These are phyloP conservation scores for Collariella sp. DNA, from an alignment of 495 filamentous ascomycete genomes.

Conservation along the genomic window DNA sequence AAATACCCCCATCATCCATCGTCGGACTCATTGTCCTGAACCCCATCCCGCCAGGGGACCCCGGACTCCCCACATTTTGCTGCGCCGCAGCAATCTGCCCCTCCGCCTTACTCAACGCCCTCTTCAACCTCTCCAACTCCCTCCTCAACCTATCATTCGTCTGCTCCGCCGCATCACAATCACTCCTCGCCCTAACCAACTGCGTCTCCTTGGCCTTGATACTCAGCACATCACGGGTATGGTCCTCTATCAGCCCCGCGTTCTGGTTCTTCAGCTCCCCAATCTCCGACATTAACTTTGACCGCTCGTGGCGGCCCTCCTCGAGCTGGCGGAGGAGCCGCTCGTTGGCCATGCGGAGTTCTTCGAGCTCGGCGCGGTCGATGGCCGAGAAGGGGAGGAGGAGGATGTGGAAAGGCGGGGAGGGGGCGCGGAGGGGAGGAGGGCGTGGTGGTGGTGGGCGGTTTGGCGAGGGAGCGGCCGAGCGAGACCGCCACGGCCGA, in stretches of 20 bases:
- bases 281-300: slow-evolving; percentile 66
- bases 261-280: slow-evolving; percentile 91
- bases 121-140: slow-evolving; percentile 89
- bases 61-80: slow-evolving; percentile 36
- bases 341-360: slow-evolving; percentile 76
- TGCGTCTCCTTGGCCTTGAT: slow-evolving; percentile 99
- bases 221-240: slow-evolving; percentile 86
- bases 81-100: slow-evolving; percentile 32
- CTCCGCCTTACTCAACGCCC: slow-evolving; percentile 52
- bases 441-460: slow-evolving; percentile 39
- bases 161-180: slow-evolving; percentile 81
- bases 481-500: slow-evolving; percentile 74
- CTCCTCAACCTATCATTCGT: slow-evolving; percentile 71
- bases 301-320: slow-evolving; percentile 66
- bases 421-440: slow-evolving; percentile 42
- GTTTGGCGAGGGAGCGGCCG: slow-evolving; percentile 78
- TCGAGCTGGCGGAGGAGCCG: slow-evolving; percentile 60
- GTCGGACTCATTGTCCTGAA: slow-evolving; percentile 36
- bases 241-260: slow-evolving; percentile 92
- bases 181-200: slow-evolving; percentile 79
- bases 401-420: too few relatives aligned
- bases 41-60: slow-evolving; percentile 21
- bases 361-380: slow-evolving; percentile 83
- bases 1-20: slow-evolving; percentile 45
- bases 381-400: too few relatives aligned